Base-by-base conservation (phyloP, 1,284 basidiomycete species). In the Ganoderma sp. region DNA sequence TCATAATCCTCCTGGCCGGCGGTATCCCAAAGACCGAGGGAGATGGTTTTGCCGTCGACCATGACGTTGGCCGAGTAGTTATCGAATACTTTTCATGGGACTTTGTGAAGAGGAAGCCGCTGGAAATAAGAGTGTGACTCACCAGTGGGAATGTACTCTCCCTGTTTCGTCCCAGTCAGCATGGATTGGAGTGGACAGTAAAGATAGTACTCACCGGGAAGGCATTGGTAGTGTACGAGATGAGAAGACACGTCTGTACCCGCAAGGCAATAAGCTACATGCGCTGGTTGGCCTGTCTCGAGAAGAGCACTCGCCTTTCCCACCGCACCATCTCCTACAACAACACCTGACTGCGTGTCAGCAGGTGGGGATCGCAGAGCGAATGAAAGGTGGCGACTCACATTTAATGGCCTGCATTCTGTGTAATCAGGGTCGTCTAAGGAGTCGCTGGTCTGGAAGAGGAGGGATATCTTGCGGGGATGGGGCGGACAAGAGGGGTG, bases 1-100 rank as follows among this genome's bases (percentile, higher is more conserved):
- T 99, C 98, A 81, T 97, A 97, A 85, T 98, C 96, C 81, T 99
- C 97, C 83, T 98, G 97, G 75, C 97, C 97, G 62, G 97, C 97
- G n/a, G 97, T 99, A 88, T 98, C 96, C 97, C 96, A 99, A 67
- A 99, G 85, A 67, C 97, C 97, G 67, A 99, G 90, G 67, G 95
- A 96, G 76, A 99, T 97, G 60, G 98, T 98, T 86, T 98, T 98
- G 76, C 96, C 96, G 78, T 99, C 98, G 69, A 99, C 97, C 90
- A 98, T 97, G 71, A 99, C 97, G 84, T 96, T 94, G 68, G 92
- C 93, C 69, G 94, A 95, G 80, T 97, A 98, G 84, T 98, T 97
- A 84, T 97, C 95, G 78, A 97, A 97, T 61, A 96, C 94, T 90
- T 78, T 34, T 70, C 67, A 62, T 65, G 9, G 64, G 37, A 15